Percentiles rank a stretch among this genome's conserved stretches.
These are phyloP conservation scores for Pleurotus djamor DNA, from an alignment of 768 basidiomycete species.

Conservation along the genomic window DNA sequence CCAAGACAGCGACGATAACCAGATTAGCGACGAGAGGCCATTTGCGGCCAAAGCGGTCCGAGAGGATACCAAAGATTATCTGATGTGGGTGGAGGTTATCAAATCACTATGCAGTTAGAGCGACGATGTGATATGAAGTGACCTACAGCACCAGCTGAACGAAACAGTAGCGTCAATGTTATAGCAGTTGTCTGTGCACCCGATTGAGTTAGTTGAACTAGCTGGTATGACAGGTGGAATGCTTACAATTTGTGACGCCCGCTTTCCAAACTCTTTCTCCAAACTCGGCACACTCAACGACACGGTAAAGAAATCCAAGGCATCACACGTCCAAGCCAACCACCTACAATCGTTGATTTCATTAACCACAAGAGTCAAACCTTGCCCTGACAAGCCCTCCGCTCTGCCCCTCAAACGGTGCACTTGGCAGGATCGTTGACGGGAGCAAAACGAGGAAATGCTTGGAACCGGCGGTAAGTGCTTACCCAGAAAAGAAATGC, in stretches of 20 bases:
- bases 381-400: not conserved
- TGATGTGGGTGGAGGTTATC: slow-evolving; percentile 11
- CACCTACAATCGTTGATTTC: slow-evolving; percentile 38
- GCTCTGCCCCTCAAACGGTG: not conserved
- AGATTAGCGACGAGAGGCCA: slow-evolving; percentile 88
- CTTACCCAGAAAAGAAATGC: slow-evolving; percentile 62
- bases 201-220: not conserved
- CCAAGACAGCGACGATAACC: slow-evolving; percentile 64
- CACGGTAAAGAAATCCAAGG: slow-evolving; percentile 84
- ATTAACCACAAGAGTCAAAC: not conserved
- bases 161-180: slow-evolving; percentile 91
- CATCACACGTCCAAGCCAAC: slow-evolving; percentile 87
- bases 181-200: slow-evolving; percentile 66
- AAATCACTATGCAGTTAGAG: slow-evolving; percentile 13
- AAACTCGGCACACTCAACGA: slow-evolving; percentile 54
- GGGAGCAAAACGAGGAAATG: not conserved
- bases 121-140: slow-evolving; percentile 13
- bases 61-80: slow-evolving; percentile 80
- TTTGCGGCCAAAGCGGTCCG: slow-evolving; percentile 90
- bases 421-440: slow-evolving; percentile 9
- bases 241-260: slow-evolving; percentile 38
- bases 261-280: slow-evolving; percentile 41
- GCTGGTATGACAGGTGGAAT: not conserved
- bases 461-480: slow-evolving; percentile 17
- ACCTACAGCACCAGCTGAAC: slow-evolving; percentile 68